Conservation (phyloP, 371 early-diverging fungal genomes). For the Entomophthora muscae region DNA sequence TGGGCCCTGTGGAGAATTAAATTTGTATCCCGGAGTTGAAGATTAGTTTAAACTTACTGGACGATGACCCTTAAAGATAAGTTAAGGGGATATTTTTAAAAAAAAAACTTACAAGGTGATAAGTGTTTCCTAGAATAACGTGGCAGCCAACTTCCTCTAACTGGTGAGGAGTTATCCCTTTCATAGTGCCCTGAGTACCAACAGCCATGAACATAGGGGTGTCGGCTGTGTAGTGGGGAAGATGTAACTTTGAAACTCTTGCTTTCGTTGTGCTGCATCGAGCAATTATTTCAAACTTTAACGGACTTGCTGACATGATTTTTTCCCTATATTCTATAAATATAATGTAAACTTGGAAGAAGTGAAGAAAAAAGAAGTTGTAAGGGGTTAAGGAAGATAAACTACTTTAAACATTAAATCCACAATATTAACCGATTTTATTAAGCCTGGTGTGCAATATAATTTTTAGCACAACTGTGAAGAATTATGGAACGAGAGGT, state of each 20-base stretch:
- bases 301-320: conserved; percentile 2
- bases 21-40: background rate
- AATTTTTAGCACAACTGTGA: too few relatives aligned
- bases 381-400: too few relatives aligned
- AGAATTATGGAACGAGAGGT: too few relatives aligned
- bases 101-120: conserved; percentile 43
- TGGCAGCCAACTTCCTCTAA: conserved; percentile 70
- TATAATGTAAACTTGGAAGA: too few relatives aligned
- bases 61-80: conserved; percentile 9
- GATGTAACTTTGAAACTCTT: conserved; percentile 51
- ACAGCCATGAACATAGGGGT: conserved; percentile 97
- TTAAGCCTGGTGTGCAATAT: too few relatives aligned
- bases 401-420: too few relatives aligned
- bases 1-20: conserved; percentile 27
- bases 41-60: conserved; percentile 7
- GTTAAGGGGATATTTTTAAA: background rate
- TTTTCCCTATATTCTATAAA: too few relatives aligned
- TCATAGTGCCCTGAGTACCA: conserved; percentile 91
- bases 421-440: too few relatives aligned
- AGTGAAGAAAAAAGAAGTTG: too few relatives aligned
- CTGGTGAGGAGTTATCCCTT: conserved; percentile 67
- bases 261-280: conserved; percentile 84
- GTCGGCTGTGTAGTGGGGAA: conserved; percentile 70
- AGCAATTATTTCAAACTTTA: conserved; percentile 48
- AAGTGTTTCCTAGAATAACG: conserved; percentile 86